Base-by-base conservation (phyloP, 2,329 filamentous ascomycete species). In the Neofusicoccum cordaticola region DNA sequence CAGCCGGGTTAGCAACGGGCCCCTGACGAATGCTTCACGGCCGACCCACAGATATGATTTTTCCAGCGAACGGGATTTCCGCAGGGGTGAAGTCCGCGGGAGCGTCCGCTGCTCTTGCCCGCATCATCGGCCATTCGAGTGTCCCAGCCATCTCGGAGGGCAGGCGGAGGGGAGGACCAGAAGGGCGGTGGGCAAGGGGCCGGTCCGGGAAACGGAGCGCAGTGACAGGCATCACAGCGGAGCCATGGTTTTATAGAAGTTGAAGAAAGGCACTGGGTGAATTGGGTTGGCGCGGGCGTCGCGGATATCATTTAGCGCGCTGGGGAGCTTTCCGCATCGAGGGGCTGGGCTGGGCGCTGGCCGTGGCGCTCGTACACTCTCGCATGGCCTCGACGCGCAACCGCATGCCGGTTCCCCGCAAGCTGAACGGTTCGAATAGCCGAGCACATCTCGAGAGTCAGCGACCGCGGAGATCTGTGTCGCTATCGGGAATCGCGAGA, bases 11-110 rank as follows among this genome's bases (percentile, higher is more conserved):
- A 50, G 47, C 17, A 4, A 22, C 22, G 0, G 9, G 11, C 22
- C 13, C 27, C 6, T 31, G 27, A 31, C 27, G 5, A 31, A 17
- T 12, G 2, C n/a, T 60, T 65, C 71, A 66, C 50, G 71, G 68
- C 17, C 73, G 65, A 27, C 69, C 63, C 27, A 70, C 64, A 22
- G 69, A 71, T 12, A 73, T 22, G 13, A 71, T 39, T 17, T 69
- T 66, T 7, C 72, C 72, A 5, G 66, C 68, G 5, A 68, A 35
- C 9, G 72, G 72, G 31, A 74, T 68, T 48, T 65, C 44, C 11
- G 68, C 70, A 39, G 66, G 68, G n/a, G 42, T 58, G 39, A 31
- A 45, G 39, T 58, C 31, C 3, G 53, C 13, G 15, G 39, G 19
- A 17, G 53, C 53, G 2, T 34, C 7, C 22, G 41, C 39, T 2